phyloP scores from a whole-genome alignment of 352 stramenopile species.

The Phytophthora cactorum region DNA sequence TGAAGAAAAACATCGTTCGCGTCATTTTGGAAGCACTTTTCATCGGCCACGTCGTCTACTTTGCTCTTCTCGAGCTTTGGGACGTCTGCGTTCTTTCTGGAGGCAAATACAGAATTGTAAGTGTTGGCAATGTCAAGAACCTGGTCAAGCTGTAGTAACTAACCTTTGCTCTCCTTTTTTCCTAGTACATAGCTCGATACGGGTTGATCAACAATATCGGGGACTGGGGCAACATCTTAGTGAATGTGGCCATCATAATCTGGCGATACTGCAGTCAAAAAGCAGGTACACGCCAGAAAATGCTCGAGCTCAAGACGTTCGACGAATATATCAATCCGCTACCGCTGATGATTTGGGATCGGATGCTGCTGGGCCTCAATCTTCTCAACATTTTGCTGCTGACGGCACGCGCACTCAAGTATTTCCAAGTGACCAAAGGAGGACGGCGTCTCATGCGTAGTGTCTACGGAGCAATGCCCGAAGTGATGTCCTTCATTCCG shows the following conservation, averaged over 20 bases:
- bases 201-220: slow-evolving; percentile 70
- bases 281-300: slow-evolving; percentile 34
- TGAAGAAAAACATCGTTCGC: slow-evolving; percentile 52
- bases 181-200: slow-evolving; percentile 68
- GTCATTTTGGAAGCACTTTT: slow-evolving; percentile 55
- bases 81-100: slow-evolving; percentile 68
- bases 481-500: slow-evolving; percentile 71
- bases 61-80: slow-evolving; percentile 67
- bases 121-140: neutral
- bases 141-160: neutral
- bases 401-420: slow-evolving; percentile 69
- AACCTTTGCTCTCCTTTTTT: slow-evolving; percentile 4
- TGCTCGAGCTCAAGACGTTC: slow-evolving; percentile 61
- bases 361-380: slow-evolving; percentile 67
- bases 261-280: slow-evolving; percentile 68
- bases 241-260: slow-evolving; percentile 60
- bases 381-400: slow-evolving; percentile 72
- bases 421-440: slow-evolving; percentile 75
- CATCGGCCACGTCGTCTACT: slow-evolving; percentile 60
- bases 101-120: slow-evolving; percentile 51
- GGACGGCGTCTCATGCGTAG: slow-evolving; percentile 67
- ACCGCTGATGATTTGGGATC: slow-evolving; percentile 61
- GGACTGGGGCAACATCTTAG: slow-evolving; percentile 69
- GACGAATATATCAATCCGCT: slow-evolving; percentile 64
- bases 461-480: slow-evolving; percentile 77